Conservation (phyloP, 306 rosid species). For the Elaeagnus macrophylla region DNA sequence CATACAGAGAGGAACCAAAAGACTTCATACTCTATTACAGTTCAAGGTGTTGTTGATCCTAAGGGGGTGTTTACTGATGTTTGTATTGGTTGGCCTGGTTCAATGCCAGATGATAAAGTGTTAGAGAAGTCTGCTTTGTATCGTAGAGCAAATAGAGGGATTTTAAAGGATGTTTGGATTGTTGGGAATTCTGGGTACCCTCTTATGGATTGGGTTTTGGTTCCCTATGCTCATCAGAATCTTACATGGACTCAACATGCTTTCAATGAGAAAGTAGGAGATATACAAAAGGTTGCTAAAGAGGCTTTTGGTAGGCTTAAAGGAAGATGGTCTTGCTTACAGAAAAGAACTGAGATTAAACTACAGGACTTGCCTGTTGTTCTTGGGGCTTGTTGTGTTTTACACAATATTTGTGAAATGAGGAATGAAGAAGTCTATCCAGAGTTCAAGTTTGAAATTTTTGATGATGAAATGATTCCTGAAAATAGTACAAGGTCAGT, state of each 20-base stretch:
- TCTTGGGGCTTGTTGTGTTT: slow-evolving; percentile 90
- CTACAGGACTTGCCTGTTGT: slow-evolving; percentile 81
- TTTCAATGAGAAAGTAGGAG: slow-evolving; percentile 85
- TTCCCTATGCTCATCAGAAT: slow-evolving; percentile 71
- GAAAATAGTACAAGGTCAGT: slow-evolving; percentile 50
- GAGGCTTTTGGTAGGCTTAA: slow-evolving; percentile 74
- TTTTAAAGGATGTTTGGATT: slow-evolving; percentile 65
- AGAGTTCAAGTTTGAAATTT: slow-evolving; percentile 37
- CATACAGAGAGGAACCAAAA: slow-evolving; percentile 90
- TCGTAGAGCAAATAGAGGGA: slow-evolving; percentile 63
- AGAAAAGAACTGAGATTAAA: slow-evolving; percentile 82
- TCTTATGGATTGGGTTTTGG: slow-evolving; percentile 85
- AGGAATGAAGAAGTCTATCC: slow-evolving; percentile 58
- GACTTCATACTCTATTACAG: slow-evolving; percentile 76
- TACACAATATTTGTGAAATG: slow-evolving; percentile 85
- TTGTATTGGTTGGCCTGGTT: slow-evolving; percentile 96
- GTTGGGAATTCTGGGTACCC: slow-evolving; percentile 73
- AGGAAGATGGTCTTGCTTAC: slow-evolving; percentile 87
- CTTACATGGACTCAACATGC: slow-evolving; percentile 92
- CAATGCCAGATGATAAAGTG: slow-evolving; percentile 89
- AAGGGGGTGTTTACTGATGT: slow-evolving; percentile 75
- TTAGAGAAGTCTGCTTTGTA: slow-evolving; percentile 59
- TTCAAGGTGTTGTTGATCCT: slow-evolving; percentile 83
- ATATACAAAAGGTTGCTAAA: slow-evolving; percentile 52
- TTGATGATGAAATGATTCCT: slow-evolving; percentile 79